phyloP scores from a whole-genome alignment of 225 moss, liverwort and hornwort species.

The Straminergon stramineum region DNA sequence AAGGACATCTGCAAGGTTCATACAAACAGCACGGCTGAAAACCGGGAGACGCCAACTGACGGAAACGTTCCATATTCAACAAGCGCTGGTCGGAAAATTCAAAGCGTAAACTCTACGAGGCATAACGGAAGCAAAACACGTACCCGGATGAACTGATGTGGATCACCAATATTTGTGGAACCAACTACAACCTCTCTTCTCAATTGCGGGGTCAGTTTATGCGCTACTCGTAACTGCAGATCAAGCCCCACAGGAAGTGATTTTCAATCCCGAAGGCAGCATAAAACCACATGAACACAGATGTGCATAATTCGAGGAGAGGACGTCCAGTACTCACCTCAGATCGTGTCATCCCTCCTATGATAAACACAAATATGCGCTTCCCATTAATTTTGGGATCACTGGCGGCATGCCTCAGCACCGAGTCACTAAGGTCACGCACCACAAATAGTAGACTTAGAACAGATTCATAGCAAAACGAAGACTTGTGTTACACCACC shows the following conservation, averaged over 20 bases:
- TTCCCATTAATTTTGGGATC: slow-evolving; percentile 57
- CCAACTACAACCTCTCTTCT: slow-evolving; percentile 89
- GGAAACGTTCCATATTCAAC: neutral
- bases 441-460: slow-evolving; percentile 5
- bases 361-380: slow-evolving; percentile 83
- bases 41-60: neutral
- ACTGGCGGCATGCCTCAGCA: slow-evolving; percentile 31
- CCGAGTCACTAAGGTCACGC: slow-evolving; percentile 36
- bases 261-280: neutral
- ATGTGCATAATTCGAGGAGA: neutral
- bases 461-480: neutral
- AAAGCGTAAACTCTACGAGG: neutral
- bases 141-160: slow-evolving; percentile 88
- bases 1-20: neutral
- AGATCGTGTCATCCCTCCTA: slow-evolving; percentile 95
- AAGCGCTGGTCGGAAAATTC: neutral
- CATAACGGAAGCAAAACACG: neutral
- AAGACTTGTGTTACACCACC: neutral
- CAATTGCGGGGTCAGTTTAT: slow-evolving; percentile 88
- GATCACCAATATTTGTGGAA: slow-evolving; percentile 75
- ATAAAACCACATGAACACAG: neutral
- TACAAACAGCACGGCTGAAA: neutral
- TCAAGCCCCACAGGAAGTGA: neutral
- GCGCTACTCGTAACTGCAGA: slow-evolving; percentile 91
- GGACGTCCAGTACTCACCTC: slow-evolving; percentile 44